Conservation (phyloP, 1,139 yeast species). For the Debaryomyces sp. region DNA sequence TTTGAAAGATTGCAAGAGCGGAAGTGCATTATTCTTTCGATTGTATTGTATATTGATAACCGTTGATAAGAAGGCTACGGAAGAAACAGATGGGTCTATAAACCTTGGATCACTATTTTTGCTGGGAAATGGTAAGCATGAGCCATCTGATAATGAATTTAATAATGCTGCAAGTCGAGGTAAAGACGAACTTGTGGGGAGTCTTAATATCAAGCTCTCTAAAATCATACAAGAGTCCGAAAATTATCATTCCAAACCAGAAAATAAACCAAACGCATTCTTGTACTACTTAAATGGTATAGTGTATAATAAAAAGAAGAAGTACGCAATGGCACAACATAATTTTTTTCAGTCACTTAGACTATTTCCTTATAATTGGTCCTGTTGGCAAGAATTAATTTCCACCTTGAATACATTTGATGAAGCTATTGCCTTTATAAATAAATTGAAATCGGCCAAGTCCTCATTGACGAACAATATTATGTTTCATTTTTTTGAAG, state of each 20-base stretch:
- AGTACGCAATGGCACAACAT: conserved; percentile 59
- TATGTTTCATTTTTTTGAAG: conserved; percentile 71
- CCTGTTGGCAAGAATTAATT: conserved; percentile 86
- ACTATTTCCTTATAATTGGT: conserved; percentile 85
- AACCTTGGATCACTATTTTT: conserved; percentile 28
- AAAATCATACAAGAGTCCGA: conserved; percentile 50
- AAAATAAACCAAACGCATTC: conserved; percentile 53
- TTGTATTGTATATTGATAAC: conserved; percentile 71
- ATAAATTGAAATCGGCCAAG: conserved; percentile 33
- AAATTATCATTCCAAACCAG: conserved; percentile 25
- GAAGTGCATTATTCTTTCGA: conserved; percentile 63
- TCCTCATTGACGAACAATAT: conserved; percentile 30
- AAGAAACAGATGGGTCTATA: conserved; percentile 65
- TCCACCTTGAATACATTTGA: conserved; percentile 65
- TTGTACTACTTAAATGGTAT: conserved; percentile 72
- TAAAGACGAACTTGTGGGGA: conserved; percentile 16
- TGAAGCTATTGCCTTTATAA: conserved; percentile 56
- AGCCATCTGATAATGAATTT: conserved; percentile 9
- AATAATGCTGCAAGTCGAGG: conserved; percentile 17
- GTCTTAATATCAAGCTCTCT: conserved; percentile 32
- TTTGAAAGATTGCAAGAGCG: conserved; percentile 54
- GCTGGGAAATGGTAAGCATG: conserved; percentile 6
- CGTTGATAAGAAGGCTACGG: conserved; percentile 74
- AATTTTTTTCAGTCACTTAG: conserved; percentile 59
- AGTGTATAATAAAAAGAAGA: conserved; percentile 63